phyloP scores from a whole-genome alignment of 2,329 filamentous ascomycete species.

The Aureobasidium zeae region DNA sequence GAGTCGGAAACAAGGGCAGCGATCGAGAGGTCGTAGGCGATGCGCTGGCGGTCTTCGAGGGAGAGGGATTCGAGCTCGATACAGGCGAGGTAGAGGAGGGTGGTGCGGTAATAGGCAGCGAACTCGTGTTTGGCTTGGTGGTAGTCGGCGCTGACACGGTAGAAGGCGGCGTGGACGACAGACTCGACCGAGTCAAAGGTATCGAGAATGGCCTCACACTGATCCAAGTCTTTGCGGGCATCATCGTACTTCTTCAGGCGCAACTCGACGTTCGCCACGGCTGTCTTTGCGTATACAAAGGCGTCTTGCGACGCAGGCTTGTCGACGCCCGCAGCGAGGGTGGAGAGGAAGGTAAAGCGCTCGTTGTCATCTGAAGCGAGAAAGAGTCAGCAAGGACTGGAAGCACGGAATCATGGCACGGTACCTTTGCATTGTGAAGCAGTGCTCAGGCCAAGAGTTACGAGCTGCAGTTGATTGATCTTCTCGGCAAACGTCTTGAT shows the following conservation, averaged over 20 bases:
- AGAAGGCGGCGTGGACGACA: conserved; percentile 91
- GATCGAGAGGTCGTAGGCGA: conserved; percentile 87
- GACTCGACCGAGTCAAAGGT: conserved; percentile 91
- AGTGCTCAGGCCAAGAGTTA: conserved; percentile 78
- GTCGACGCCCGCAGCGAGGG: conserved; percentile 79
- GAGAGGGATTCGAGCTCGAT: conserved; percentile 72
- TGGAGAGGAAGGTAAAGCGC: conserved; percentile 73
- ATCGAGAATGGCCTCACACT: conserved; percentile 79
- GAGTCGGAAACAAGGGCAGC: conserved; percentile 86
- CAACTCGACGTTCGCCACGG: conserved; percentile 80
- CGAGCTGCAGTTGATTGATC: conserved; percentile 98
- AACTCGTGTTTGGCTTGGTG: conserved; percentile 88
- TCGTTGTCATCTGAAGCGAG: conserved; percentile 64
- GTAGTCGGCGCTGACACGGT: conserved; percentile 89
- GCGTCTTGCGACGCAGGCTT: conserved; percentile 90
- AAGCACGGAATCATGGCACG: neutral
- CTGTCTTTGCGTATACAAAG: conserved; percentile 85
- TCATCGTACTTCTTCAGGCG: conserved; percentile 70
- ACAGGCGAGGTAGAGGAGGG: conserved; percentile 93
- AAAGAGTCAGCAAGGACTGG: neutral
- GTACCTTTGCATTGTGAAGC: conserved; percentile 76
- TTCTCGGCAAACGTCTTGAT: conserved; percentile 94
- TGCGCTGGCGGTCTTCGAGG: conserved; percentile 63
- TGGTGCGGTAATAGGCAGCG: conserved; percentile 93
- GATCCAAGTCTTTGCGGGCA: conserved; percentile 76